Evolutionary conservation across 2,329 filamentous ascomycete species (phyloP).

Genomic region (Penicillium sp.): DNA sequence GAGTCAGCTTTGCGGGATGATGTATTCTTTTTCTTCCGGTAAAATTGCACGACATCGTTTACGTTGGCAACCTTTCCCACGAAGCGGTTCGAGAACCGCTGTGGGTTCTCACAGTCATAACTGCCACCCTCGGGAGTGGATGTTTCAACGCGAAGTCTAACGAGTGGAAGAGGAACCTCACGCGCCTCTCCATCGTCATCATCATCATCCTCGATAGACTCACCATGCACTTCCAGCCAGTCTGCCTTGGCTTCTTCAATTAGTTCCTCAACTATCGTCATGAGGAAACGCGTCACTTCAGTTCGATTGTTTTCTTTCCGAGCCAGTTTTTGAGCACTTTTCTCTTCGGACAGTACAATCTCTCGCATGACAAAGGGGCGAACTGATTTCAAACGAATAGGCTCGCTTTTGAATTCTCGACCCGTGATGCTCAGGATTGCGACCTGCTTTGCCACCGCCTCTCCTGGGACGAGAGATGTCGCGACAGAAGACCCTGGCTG

Average conservation of each 20-base stretch:
- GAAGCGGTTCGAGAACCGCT: slow-evolving; percentile 92
- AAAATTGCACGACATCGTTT: slow-evolving; percentile 89
- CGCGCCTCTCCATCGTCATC: slow-evolving; percentile 54
- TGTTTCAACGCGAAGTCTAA: slow-evolving; percentile 88
- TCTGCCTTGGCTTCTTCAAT: slow-evolving; percentile 79
- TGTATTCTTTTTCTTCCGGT: slow-evolving; percentile 73
- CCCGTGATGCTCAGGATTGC: slow-evolving; percentile 81
- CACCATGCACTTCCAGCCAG: slow-evolving; percentile 74
- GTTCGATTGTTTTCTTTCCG: slow-evolving; percentile 79
- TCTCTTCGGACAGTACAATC: slow-evolving; percentile 71
- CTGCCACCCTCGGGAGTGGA: slow-evolving; percentile 77
- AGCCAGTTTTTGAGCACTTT: slow-evolving; percentile 71
- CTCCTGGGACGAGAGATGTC: slow-evolving; percentile 84
- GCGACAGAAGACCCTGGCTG: slow-evolving; percentile 95
- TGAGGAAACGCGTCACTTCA: slow-evolving; percentile 73
- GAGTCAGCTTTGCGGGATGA: slow-evolving; percentile 50
- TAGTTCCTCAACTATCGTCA: slow-evolving; percentile 75
- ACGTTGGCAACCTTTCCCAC: slow-evolving; percentile 86
- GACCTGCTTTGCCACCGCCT: slow-evolving; percentile 88
- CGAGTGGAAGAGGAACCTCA: slow-evolving; percentile 72
- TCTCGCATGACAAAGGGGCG: slow-evolving; percentile 87
- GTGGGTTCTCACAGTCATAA: slow-evolving; percentile 91
- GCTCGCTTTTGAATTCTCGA: slow-evolving; percentile 73
- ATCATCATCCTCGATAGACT: slow-evolving; percentile 43
- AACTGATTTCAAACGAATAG: slow-evolving; percentile 80